These are phyloP conservation scores for Simplicillium aogashimaense DNA, from an alignment of 2,329 filamentous ascomycete species.

Conservation along the genomic window DNA sequence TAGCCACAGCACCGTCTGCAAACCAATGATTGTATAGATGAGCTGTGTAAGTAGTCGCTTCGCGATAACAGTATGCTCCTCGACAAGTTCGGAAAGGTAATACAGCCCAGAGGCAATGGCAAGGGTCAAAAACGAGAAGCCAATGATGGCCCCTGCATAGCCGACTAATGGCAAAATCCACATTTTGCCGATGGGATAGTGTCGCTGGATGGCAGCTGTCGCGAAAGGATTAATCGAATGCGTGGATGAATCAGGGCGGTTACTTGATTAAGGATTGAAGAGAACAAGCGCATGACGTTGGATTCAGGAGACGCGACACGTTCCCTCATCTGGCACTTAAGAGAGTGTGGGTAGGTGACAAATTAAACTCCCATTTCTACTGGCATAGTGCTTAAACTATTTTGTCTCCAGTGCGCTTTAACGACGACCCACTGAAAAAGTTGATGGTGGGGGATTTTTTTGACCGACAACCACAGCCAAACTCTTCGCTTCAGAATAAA, in stretches of 20 bases:
- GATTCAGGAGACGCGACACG: background rate
- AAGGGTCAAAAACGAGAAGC: conserved; percentile 89
- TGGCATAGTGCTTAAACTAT: no score
- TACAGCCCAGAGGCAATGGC: conserved; percentile 97
- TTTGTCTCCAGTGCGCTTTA: background rate
- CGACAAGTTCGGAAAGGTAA: conserved; percentile 94
- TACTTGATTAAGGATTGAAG: no score
- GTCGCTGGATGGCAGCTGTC: no score
- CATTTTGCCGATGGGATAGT: conserved; percentile 46
- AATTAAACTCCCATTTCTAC: no score
- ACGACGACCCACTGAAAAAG: conserved; percentile 7
- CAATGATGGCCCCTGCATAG: conserved; percentile 76
- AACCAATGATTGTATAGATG: conserved; percentile 70
- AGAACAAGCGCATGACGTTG: no score
- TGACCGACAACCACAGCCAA: background rate
- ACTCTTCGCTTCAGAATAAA: background rate
- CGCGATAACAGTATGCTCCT: conserved; percentile 90
- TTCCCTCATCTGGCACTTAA: background rate
- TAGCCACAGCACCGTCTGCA: conserved; percentile 66
- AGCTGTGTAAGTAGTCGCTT: conserved; percentile 77
- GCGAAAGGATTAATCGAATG: no score
- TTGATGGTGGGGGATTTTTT: background rate
- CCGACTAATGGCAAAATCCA: conserved; percentile 92
- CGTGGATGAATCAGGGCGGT: no score
- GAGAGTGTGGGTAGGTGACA: no score